Evolutionary conservation across 768 basidiomycete species (phyloP), one percentile per base, ranked within the genome.

Genomic region (Auricularia sp.): DNA sequence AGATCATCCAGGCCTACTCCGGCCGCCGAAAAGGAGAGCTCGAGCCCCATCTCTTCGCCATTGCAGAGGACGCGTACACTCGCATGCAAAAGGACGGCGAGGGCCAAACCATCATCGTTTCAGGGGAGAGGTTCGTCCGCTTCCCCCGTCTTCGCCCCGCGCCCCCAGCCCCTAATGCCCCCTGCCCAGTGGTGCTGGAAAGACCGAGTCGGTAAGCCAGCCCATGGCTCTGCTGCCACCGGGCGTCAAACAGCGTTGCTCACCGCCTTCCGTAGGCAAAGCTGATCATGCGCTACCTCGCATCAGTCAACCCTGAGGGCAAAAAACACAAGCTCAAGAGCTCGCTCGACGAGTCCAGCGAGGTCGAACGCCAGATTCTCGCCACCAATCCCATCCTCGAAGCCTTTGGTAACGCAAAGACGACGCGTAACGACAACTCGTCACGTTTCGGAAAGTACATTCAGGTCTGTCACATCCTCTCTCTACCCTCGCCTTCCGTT

Each of bases 361-460:
- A 98, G 75, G 93, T 95, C 68, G 97, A 99, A 74, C 86, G 88
- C 61, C 97, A 98, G 75, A 99, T 99, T 66, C 79, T 99, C 63
- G 97, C 97, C 35, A 98, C 96, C n/a, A 99, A 99, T 74, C 97
- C 97, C 29, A 98, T 97, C 71, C 87, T 99, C 67, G 97, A 99
- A 76, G 91, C 97, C 0, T 98, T 99, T 70, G 97, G 97, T 68
- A 99, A 99, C 76, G 97, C 97, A 29, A 99, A 99, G 78, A 99
- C 97, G 36, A 98, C 97, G 16, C 84, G 97, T 65, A 99, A 99
- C 73, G 97, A 99, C 76, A 99, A 99, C 74, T 97, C 93, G 7
- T 99, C 97, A 23, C 87, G 97, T 64, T 99, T 99, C 74, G 97
- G 97, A 67, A 99, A 99, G 78, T 99, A 99, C 77, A 98, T 99